Percentiles rank a stretch among this genome's conserved stretches.
phyloP scores from a whole-genome alignment of 331 rosid species.

The Quercus phellos region DNA sequence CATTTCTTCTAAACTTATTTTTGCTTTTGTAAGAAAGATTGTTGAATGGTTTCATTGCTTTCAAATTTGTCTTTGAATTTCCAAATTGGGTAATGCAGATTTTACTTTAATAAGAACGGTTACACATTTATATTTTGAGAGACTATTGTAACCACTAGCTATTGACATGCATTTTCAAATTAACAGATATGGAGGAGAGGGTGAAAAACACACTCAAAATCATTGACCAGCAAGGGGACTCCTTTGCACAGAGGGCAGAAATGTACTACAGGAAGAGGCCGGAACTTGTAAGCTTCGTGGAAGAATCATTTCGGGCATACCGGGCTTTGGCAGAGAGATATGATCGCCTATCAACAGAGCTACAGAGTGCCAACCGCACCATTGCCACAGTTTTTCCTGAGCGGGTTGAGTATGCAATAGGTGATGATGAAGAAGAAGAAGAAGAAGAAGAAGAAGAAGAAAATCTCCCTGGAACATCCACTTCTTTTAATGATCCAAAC shows the following conservation, averaged over 20 bases:
- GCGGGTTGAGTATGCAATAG: slow-evolving; percentile 57
- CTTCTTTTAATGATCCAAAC: slow-evolving; percentile 19
- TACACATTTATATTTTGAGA: background rate
- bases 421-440: slow-evolving; percentile 52
- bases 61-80: background rate
- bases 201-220: slow-evolving; percentile 52
- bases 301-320: slow-evolving; percentile 71
- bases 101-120: background rate
- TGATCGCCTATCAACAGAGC: slow-evolving; percentile 70
- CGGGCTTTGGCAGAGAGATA: slow-evolving; percentile 75
- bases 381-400: slow-evolving; percentile 75
- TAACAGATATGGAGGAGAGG: slow-evolving; percentile 86
- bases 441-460: slow-evolving; percentile 48
- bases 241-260: slow-evolving; percentile 87
- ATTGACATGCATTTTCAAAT: slow-evolving; percentile 13
- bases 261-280: slow-evolving; percentile 87
- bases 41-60: background rate
- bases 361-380: slow-evolving; percentile 87
- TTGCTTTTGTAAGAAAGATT: background rate
- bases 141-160: background rate
- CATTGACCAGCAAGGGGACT: slow-evolving; percentile 72
- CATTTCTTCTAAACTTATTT: background rate
- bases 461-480: slow-evolving; percentile 18
- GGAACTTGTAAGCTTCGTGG: slow-evolving; percentile 59
- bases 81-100: background rate